Conservation (phyloP, 148 eudicot species). For the Nepenthes gracilis region DNA sequence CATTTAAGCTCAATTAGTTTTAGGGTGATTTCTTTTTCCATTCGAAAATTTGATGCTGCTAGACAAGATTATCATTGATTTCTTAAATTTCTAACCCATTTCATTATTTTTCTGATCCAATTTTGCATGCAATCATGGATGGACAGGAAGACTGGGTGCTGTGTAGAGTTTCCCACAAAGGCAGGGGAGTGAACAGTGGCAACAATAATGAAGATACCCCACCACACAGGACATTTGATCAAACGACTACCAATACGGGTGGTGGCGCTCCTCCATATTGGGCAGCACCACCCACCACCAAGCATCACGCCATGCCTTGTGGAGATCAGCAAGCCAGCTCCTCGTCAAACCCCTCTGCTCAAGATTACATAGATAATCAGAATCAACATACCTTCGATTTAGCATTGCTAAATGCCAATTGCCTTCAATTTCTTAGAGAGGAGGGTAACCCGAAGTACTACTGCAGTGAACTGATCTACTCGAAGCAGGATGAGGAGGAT, state of each 20-base stretch:
- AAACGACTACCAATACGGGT: neutral
- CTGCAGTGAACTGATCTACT: neutral
- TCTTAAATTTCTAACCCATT: too few relatives aligned
- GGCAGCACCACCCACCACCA: neutral
- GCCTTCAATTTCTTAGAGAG: slow-evolving; percentile 1
- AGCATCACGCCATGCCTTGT: neutral
- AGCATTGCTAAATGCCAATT: slow-evolving; percentile 2
- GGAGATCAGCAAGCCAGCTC: slow-evolving; percentile 1
- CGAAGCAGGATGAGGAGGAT: neutral
- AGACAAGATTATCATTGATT: too few relatives aligned
- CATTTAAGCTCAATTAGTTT: too few relatives aligned
- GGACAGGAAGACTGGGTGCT: slow-evolving; percentile 13
- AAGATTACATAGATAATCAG: neutral
- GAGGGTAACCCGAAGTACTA: neutral
- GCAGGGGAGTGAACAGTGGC: slow-evolving; percentile 4
- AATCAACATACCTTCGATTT: neutral
- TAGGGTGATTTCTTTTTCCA: too few relatives aligned
- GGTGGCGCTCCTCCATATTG: neutral
- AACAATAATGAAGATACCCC: neutral
- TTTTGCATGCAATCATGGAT: too few relatives aligned
- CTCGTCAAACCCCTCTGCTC: neutral
- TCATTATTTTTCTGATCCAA: too few relatives aligned
- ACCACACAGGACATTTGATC: neutral
- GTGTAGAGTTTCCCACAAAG: slow-evolving; percentile 9
- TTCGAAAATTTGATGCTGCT: too few relatives aligned